Conservation (phyloP, 352 stramenopile genomes). For the Pythium brachiatum region DNA sequence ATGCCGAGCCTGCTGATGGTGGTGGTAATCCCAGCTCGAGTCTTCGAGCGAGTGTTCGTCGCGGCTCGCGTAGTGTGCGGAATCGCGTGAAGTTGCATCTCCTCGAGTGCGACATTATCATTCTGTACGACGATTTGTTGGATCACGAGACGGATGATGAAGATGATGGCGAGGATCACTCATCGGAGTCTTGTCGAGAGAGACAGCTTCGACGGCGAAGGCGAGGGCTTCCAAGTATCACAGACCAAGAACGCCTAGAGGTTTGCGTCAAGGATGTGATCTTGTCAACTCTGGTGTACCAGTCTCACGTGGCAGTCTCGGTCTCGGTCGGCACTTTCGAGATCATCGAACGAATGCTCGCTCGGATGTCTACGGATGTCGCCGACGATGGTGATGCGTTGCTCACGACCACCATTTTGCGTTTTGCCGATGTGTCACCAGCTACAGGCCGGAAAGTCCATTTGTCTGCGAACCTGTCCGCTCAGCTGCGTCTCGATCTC, state of each 20-base stretch:
- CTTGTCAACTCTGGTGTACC: constrained; percentile 59
- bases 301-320: constrained; percentile 42
- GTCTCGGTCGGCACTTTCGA: constrained; percentile 62
- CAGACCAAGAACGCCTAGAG: constrained; percentile 67
- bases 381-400: constrained; percentile 59
- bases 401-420: constrained; percentile 54
- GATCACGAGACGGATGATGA: constrained; percentile 40
- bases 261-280: constrained; percentile 71
- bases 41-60: constrained; percentile 20
- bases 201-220: constrained; percentile 21
- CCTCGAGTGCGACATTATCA: constrained; percentile 62
- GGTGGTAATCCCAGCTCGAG: constrained; percentile 5
- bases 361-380: constrained; percentile 72
- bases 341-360: constrained; percentile 69
- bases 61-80: constrained; percentile 37
- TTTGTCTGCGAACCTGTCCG: constrained; percentile 64
- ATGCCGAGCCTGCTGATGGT: constrained; percentile 22
- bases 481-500: constrained; percentile 64
- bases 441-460: constrained; percentile 56
- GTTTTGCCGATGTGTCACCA: constrained; percentile 62
- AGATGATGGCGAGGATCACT: constrained; percentile 17
- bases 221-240: constrained; percentile 42
- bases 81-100: constrained; percentile 77
- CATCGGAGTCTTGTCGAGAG: constrained; percentile 14
- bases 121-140: constrained; percentile 81